phyloP scores from a whole-genome alignment of 805 yeast species.

The Monosporozyma unispora region DNA sequence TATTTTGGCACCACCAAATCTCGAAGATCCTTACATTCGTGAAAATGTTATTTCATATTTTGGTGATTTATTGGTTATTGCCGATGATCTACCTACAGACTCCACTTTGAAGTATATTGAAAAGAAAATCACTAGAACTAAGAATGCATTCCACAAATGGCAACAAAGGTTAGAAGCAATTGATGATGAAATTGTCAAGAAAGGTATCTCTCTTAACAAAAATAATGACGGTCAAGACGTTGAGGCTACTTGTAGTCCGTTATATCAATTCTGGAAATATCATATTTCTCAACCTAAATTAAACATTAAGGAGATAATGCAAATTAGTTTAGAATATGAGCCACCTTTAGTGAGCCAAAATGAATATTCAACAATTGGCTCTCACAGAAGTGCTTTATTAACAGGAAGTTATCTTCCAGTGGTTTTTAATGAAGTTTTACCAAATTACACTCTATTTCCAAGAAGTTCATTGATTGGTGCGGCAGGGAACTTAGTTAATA shows the following conservation, averaged over 20 bases:
- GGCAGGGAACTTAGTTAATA: constrained; percentile 30
- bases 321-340: constrained; percentile 53
- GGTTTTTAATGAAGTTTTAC: constrained; percentile 49
- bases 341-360: constrained; percentile 37
- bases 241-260: constrained; percentile 20
- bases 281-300: constrained; percentile 31
- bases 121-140: constrained; percentile 55
- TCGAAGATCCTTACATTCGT: constrained; percentile 69
- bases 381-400: constrained; percentile 47
- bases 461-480: constrained; percentile 46
- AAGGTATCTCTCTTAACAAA: not conserved
- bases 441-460: constrained; percentile 50
- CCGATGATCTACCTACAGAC: constrained; percentile 23
- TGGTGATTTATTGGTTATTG: constrained; percentile 65
- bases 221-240: constrained; percentile 8
- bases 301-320: constrained; percentile 49
- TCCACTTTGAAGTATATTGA: constrained; percentile 42
- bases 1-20: constrained; percentile 78
- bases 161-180: constrained; percentile 44
- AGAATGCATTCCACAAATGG: constrained; percentile 77
- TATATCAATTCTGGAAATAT: constrained; percentile 26
- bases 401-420: constrained; percentile 59
- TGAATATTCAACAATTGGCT: constrained; percentile 30
- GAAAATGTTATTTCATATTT: constrained; percentile 79
- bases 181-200: constrained; percentile 1